Evolutionary conservation across 352 stramenopile genomes (phyloP), one percentile per base, ranked within the genome.

Genomic region (Globisporangium splendens): DNA sequence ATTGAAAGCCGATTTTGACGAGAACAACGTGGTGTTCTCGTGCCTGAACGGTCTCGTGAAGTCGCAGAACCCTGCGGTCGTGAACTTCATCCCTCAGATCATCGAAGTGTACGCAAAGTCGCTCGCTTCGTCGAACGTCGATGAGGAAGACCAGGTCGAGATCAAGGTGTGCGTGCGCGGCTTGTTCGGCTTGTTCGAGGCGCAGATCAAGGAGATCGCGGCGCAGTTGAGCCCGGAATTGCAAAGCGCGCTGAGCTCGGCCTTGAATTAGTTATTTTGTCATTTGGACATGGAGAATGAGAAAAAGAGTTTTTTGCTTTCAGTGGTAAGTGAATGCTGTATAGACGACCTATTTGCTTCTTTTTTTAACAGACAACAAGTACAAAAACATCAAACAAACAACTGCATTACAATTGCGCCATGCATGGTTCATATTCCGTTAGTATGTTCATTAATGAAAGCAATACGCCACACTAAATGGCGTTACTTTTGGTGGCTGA

Each of bases 1-100:
- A 21, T 77, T 99, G 50, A 98, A 98, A 78, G 93, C 81, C 50
- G 97, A 99, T 77, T 96, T 97, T 70, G 94, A 95, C 56, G 97
- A 99, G 77, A 98, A 96, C 66, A 77, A 94, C 61, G 93, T 96
- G 14, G 94, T 98, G 12, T 99, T 98, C 79, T 85, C 77, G 50
- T 98, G 91, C 72, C 69, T 99, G 15, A 89, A 97, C 50, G 89
- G 91, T n/a, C 77, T 99, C 42, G 74, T 98, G 44, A 76, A 92
- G 71, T 86, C 82, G 69, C 93, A 97, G 59, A 91, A 98, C 67
- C 63, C 91, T 13, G 86, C 68, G 15, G 73, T 81, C 13, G 73
- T 92, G 47, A 80, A 72, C 54, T 54, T 87, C 61, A 79, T 93
- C 66, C 77, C 81, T 22, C 73, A 88, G 53, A 73, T 96, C 48